Base-by-base conservation (phyloP, 352 stramenopile genomes). In the Phytopythium boreale region DNA sequence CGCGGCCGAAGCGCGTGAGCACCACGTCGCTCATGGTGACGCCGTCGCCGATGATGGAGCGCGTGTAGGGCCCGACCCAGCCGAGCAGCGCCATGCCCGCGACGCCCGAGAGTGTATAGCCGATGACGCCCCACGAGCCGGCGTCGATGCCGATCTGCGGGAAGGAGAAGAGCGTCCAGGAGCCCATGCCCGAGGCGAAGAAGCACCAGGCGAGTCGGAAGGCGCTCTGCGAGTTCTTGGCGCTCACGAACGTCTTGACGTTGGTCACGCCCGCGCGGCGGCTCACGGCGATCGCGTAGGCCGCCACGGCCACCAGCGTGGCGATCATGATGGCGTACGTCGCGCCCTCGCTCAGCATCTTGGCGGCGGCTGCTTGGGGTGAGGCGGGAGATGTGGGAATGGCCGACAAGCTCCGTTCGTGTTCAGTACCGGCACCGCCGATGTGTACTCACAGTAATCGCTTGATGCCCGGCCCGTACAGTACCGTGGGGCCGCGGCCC, bases 21-120 rank as follows among this genome's bases (percentile, higher is more conserved):
- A 88, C 74, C 34, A 87, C 87, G 65, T 93, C 82, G 29, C 77
- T 89, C 69, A 93, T 77, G 53, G 82, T 93, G 47, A 90, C 74
- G 51, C 86, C 86, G 2, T 89, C 79, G 24, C 84, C 80, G 29
- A 93, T 67, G n/a, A 80, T 59, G 29, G 75, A 75, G n/a, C 80
- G 79, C 5, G 62, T 82, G 66, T 79, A 88, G 19, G 83, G 83
- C 11, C 80, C 80, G 22, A 89, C 74, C 52, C 74, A 68, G 1
- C 70, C 79, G 47, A 93, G 62, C 34, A 84, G 72, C 49, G 82
- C 39, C 69, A 91, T 85, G 17, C 74, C 80, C n/a, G 83, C 63
- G 14, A 87, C 67, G 37, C 79, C 68, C 4, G 80, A 90, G 43
- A 93, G 75, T 37, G 80, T 78, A 61, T 93, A 93, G 43, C 84